Evolutionary conservation across 441 rosid genomes (phyloP), one percentile per base, ranked within the genome.

Genomic region (Bruguiera hainesii): DNA sequence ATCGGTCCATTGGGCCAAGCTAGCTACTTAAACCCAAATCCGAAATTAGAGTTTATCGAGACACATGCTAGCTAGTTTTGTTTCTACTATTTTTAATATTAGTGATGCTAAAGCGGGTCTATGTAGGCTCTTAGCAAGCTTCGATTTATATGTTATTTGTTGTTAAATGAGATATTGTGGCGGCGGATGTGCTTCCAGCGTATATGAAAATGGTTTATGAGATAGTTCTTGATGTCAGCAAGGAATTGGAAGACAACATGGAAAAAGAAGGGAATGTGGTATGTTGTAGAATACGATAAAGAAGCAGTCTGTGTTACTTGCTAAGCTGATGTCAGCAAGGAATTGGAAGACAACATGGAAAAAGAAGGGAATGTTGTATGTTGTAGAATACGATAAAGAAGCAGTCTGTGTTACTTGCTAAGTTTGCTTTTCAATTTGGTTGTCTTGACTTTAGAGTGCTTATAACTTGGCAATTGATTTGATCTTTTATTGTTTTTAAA

Each of bases 131-230:
- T 33, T 35, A 20, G 10, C 18, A 19, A 21, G 2, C 19, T 30
- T 62, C 42, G 4, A 10, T 49, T 25, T 25, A 8, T 23, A 19
- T 0, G 0, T 62, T 19, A 1, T 50, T 33, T 23, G 62, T 8
- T 51, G 9, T 60, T 64, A 83, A 80, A 77, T 83, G 85, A 20
- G 20, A 20, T 20, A 20, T 20, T 20, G 20, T 20, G 20, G 20
- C 20, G 20, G 20, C 20, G 20, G 20, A 71, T 30, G 26, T 13
- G 16, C 76, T 82, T 3, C 88, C 85, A 4, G 74, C 68, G 21
- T 74, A 66, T 63, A 74, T 82, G 82, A 63, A 80, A 65, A 6
- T 61, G 18, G 16, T 19, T 35, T 81, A 69, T n/a, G 0, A 1
- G 1, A 51, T 46, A 2, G 19, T 78, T 1, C 16, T 74, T 0